Percentiles rank a stretch among this genome's conserved stretches.
Evolutionary conservation across 2,329 filamentous ascomycete genomes (phyloP).

Genomic region (Fusarium devonianum): DNA sequence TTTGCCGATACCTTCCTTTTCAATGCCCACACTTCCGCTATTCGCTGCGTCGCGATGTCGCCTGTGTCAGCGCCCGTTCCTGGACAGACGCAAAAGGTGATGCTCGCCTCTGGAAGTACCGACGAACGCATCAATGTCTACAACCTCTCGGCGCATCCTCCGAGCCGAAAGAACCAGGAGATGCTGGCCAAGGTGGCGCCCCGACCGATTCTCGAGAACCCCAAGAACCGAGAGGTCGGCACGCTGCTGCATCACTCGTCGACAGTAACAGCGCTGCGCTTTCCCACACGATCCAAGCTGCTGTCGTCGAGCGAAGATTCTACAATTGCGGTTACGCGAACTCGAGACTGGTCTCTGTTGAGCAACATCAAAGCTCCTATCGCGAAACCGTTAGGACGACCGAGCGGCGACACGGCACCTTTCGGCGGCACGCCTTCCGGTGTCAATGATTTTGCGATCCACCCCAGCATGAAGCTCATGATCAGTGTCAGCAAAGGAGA

Average conservation of each 20-base stretch:
- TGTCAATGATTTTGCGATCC: slow-evolving; percentile 93
- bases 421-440: slow-evolving; percentile 83
- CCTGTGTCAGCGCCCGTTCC: slow-evolving; percentile 69
- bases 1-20: slow-evolving; percentile 96
- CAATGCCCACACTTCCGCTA: slow-evolving; percentile 88
- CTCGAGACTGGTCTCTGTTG: slow-evolving; percentile 87
- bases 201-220: slow-evolving; percentile 81
- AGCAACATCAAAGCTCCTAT: slow-evolving; percentile 89
- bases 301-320: slow-evolving; percentile 90
- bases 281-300: slow-evolving; percentile 86
- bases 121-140: slow-evolving; percentile 97
- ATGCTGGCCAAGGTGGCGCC: slow-evolving; percentile 72
- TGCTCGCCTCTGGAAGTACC: slow-evolving; percentile 88
- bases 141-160: slow-evolving; percentile 77
- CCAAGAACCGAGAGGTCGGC: slow-evolving; percentile 86
- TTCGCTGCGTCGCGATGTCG: slow-evolving; percentile 88
- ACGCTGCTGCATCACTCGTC: slow-evolving; percentile 86
- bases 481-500: slow-evolving; percentile 90
- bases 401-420: slow-evolving; percentile 88
- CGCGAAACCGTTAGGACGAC: slow-evolving; percentile 79
- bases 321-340: slow-evolving; percentile 85
- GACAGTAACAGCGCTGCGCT: slow-evolving; percentile 79
- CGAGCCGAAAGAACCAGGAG: slow-evolving; percentile 62
- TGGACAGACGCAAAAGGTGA: slow-evolving; percentile 78
- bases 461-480: slow-evolving; percentile 97